Conservation (phyloP, 352 stramenopile species). For the Bremia lactucae region DNA sequence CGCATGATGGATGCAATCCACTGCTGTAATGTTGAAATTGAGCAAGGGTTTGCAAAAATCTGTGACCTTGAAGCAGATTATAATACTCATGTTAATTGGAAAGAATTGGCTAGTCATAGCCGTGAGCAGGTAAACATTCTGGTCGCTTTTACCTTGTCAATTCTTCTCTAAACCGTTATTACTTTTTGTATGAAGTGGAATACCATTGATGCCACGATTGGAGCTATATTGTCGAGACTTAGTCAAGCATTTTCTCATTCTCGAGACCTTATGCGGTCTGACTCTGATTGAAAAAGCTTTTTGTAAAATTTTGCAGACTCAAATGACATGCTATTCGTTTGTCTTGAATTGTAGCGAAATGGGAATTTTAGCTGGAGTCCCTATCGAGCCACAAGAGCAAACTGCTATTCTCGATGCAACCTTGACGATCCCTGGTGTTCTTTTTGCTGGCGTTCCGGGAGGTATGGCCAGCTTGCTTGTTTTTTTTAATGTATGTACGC, state of each 20-base stretch:
- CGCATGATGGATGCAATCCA: conserved; percentile 28
- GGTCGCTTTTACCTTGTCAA: neutral
- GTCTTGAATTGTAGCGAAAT: conserved; percentile 49
- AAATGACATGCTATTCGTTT: conserved; percentile 1
- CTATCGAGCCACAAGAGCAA: conserved; percentile 89
- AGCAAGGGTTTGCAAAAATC: conserved; percentile 17
- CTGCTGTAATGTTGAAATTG: conserved; percentile 26
- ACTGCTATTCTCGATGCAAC: conserved; percentile 89
- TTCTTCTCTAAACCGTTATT: neutral
- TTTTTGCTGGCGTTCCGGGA: conserved; percentile 90
- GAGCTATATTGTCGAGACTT: conserved; percentile 38
- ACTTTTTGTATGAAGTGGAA: conserved; percentile 31
- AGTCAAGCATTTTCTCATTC: conserved; percentile 67
- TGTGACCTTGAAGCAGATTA: conserved; percentile 13
- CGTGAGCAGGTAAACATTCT: conserved; percentile 17
- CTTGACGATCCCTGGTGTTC: conserved; percentile 85
- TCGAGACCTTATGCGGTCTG: conserved; percentile 77
- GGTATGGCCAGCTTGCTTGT: conserved; percentile 19
- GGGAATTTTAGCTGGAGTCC: conserved; percentile 81
- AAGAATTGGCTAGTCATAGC: conserved; percentile 8
- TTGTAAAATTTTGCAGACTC: too few species aligned
- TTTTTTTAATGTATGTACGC: too few species aligned
- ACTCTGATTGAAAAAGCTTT: too few species aligned
- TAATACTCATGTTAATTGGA: conserved; percentile 8
- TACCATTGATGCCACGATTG: conserved; percentile 21